A percentile compares a stretch with the other conserved stretches of the same genome.
Evolutionary conservation across 2,329 filamentous ascomycete genomes (phyloP).

Genomic region (Monilinia aucupariae): DNA sequence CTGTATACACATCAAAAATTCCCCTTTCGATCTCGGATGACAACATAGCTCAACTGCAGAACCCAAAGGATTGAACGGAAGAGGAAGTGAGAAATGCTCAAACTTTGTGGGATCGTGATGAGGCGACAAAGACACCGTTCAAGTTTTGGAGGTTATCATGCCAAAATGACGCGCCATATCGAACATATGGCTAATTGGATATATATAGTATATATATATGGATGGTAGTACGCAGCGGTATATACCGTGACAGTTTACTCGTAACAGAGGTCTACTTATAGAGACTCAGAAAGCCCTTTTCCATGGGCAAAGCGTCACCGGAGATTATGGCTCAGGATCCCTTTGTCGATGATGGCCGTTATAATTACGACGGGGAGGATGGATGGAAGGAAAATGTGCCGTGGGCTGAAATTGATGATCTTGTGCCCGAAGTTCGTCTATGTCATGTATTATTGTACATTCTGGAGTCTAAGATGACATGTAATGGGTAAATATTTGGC

Average conservation of each 20-base stretch:
- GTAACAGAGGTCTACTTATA: not conserved
- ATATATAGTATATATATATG: no score
- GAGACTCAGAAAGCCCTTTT: not conserved
- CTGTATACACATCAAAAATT: no score
- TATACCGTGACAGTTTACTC: no score
- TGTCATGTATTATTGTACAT: not conserved
- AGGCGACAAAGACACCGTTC: not conserved
- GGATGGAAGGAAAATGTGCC: not conserved
- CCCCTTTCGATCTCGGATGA: not conserved
- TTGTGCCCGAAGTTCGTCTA: not conserved
- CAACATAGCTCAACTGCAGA: not conserved
- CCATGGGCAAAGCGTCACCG: not conserved
- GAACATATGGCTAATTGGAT: no score
- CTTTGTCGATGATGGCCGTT: not conserved
- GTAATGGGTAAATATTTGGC: not conserved
- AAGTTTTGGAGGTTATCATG: no score
- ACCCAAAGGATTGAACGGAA: not conserved
- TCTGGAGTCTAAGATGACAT: not conserved
- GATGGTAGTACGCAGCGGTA: no score
- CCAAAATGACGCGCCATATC: no score
- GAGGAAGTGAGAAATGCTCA: not conserved
- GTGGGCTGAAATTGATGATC: not conserved
- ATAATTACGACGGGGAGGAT: not conserved
- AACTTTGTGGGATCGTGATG: not conserved
- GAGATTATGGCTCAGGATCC: not conserved